Conservation (phyloP, 495 filamentous ascomycete species). For the Daldinia concentrica region DNA sequence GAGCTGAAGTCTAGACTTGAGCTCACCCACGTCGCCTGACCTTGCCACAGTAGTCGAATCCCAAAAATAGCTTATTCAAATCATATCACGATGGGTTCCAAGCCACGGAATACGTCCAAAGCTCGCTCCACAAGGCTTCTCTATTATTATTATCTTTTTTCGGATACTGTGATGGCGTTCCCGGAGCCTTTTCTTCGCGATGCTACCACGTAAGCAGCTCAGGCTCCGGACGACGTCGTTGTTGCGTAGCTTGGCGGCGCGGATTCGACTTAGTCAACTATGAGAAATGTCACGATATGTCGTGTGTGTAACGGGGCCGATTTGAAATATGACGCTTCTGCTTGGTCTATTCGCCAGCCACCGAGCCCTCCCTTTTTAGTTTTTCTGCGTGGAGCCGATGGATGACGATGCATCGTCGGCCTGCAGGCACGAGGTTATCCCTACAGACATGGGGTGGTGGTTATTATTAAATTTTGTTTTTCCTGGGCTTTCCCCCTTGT, state of each 20-base stretch:
- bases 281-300: conserved; percentile 34
- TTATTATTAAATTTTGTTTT: too few species aligned
- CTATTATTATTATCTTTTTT: neutral
- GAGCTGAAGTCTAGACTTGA: conserved; percentile 30
- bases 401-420: conserved; percentile 12
- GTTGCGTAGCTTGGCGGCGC: conserved; percentile 33
- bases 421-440: conserved; percentile 42
- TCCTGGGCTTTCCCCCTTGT: conserved; percentile 17
- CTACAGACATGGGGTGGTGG: conserved; percentile 13
- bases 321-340: conserved; percentile 44
- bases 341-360: conserved; percentile 37
- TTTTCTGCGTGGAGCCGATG: conserved; percentile 27
- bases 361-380: conserved; percentile 16
- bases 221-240: conserved; percentile 19
- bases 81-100: conserved; percentile 18
- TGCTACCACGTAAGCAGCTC: conserved; percentile 26
- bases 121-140: conserved; percentile 22
- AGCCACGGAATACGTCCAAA: conserved; percentile 7
- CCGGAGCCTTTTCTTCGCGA: conserved; percentile 30
- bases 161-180: conserved; percentile 35
- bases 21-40: conserved; percentile 25
- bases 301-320: conserved; percentile 24
- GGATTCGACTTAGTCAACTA: conserved; percentile 30
- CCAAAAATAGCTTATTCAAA: conserved; percentile 38
- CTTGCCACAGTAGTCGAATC: conserved; percentile 17